A percentile compares a stretch with the other conserved stretches of the same genome.
phyloP scores from a whole-genome alignment of 495 filamentous ascomycete species.

The Acidiella bohemica region DNA sequence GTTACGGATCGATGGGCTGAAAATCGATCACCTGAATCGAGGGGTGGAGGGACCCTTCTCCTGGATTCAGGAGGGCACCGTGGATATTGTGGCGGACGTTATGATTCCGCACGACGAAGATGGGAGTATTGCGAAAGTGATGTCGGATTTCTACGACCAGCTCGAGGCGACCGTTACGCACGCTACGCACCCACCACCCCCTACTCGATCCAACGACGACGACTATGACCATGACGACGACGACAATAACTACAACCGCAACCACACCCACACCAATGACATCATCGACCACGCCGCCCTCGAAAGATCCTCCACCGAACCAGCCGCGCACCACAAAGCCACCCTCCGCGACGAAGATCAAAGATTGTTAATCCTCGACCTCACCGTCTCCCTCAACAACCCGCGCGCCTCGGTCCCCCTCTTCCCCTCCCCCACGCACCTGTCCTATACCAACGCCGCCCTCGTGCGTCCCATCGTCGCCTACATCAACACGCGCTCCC shows the following conservation, averaged over 20 bases:
- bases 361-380: slow-evolving; percentile 74
- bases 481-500: slow-evolving; percentile 81
- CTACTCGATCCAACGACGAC: neutral
- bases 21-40: slow-evolving; percentile 90
- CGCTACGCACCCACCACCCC: slow-evolving; percentile 16
- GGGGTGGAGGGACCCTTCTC: slow-evolving; percentile 90
- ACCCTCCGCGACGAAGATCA: too few species aligned
- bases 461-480: slow-evolving; percentile 95
- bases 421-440: slow-evolving; percentile 79
- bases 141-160: slow-evolving; percentile 87
- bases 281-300: slow-evolving; percentile 8
- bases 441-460: slow-evolving; percentile 92
- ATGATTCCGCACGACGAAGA: slow-evolving; percentile 80
- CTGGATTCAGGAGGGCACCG: slow-evolving; percentile 92
- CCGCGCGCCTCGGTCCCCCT: slow-evolving; percentile 82
- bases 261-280: slow-evolving; percentile 31
- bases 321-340: slow-evolving; percentile 3
- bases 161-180: slow-evolving; percentile 79
- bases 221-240: too few species aligned
- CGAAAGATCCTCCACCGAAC: neutral
- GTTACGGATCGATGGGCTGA: slow-evolving; percentile 80
- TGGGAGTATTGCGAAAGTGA: slow-evolving; percentile 65
- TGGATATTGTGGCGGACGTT: slow-evolving; percentile 91
- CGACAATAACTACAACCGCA: neutral
- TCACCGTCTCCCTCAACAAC: slow-evolving; percentile 81